Base-by-base conservation (phyloP, 78 protist genomes). In the Dictyostelium brefeldianum region DNA sequence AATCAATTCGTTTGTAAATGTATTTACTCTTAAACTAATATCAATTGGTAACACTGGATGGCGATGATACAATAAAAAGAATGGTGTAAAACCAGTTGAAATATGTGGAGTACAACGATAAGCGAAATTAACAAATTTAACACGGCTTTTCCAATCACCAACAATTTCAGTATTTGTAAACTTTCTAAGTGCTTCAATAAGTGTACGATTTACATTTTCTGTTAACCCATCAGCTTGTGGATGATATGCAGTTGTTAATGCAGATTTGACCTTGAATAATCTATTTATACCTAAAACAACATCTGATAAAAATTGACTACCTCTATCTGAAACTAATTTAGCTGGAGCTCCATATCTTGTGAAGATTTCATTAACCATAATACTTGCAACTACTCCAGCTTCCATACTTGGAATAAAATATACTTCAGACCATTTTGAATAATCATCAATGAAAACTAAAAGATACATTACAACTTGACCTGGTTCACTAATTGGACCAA, bases 71-170 rank as follows among this genome's bases (percentile, higher is more conserved):
- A 59, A 12, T 27, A 77, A 31, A 57, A 10, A 77, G 18, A 77
- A 77, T 59, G 81, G 81, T 12, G 81, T 14, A 17, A 59, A 54
- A 4, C 81, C 51, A n/a, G 81, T 77, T 29, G 69, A 27, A 9
- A 14, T 0, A 41, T 77, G 46, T 14, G 47, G 11, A 7, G 73
- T 36, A 4, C 4, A 31, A n/a, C 51, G 36, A 31, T 77, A 77
- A 5, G 81, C 81, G 5, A 77, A 57, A 4, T 31, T 8, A 8
- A 77, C 20, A 0, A 9, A 1, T 41, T 4, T 25, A 14, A 31
- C 10, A 0, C 3, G 2, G 0, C 0, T 4, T 6, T 1, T 4
- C 75, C 75, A 67, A 67, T 67, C 18, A 29, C 20, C 75, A 31
- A 1, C 10, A n/a, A 59, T 17, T 25, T 67, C 20, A 14, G 11